These are phyloP conservation scores for Gnetum montanum DNA, from an alignment of 75 land plant genomes.

Conservation along the genomic window DNA sequence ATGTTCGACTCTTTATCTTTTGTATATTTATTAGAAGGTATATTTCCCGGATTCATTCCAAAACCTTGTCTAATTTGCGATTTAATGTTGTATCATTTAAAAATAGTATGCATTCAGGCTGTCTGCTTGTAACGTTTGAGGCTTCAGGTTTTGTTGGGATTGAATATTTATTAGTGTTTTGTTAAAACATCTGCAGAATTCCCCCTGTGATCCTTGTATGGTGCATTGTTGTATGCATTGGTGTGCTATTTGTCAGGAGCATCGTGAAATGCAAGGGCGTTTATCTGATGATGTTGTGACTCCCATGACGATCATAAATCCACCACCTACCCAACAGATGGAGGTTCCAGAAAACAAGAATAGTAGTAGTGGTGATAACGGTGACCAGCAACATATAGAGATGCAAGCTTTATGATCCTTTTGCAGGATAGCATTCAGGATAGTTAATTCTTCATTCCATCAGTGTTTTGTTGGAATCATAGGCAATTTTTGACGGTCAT, in stretches of 20 bases:
- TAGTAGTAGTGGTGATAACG: constrained; percentile 10
- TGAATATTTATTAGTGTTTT: constrained; percentile 2
- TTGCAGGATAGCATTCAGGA: too few relatives aligned
- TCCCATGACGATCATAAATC: constrained; percentile 49
- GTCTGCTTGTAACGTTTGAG: too few relatives aligned
- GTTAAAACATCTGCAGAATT: constrained; percentile 40
- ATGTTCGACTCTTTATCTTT: too few relatives aligned
- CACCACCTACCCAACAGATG: constrained; percentile 84
- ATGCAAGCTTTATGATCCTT: constrained; percentile 12
- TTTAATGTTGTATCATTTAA: too few relatives aligned
- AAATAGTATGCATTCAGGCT: too few relatives aligned
- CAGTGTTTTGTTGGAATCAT: too few relatives aligned
- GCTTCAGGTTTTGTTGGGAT: too few relatives aligned
- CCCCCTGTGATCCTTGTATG: constrained; percentile 91
- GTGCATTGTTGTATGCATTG: constrained; percentile 96
- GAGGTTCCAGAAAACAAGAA: constrained; percentile 13
- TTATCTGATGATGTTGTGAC: constrained; percentile 45
- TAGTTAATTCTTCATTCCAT: too few relatives aligned
- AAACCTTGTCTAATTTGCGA: too few relatives aligned
- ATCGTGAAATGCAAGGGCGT: constrained; percentile 81
- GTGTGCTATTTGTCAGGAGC: constrained; percentile 93
- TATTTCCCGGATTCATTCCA: too few relatives aligned
- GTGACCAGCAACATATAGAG: constrained; percentile 8
- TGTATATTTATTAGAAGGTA: too few relatives aligned
- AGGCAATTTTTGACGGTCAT: too few relatives aligned